Evolutionary conservation across 73 alveolate species (phyloP), one percentile per base, ranked within the genome.

Genomic region (Paraurostyla sp.): DNA sequence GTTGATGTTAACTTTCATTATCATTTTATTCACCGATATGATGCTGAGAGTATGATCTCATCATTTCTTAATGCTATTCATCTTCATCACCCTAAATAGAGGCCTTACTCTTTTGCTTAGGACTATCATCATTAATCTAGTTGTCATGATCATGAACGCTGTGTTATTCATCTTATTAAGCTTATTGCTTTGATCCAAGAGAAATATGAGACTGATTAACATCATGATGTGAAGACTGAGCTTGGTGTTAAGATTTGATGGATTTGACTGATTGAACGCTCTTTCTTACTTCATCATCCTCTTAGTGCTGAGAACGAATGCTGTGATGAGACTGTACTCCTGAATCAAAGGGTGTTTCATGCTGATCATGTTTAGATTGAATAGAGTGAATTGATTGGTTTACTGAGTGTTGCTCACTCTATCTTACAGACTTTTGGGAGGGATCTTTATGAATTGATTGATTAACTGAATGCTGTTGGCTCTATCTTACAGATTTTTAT

Each of bases 31-130:
- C 86, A 4, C 46, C 86, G 6, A 48, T 49, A 33, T 73, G 65
- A 23, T 73, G 71, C 29, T 73, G 71, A 29, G 71, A 43, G 71
- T 45, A 73, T 22, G 65, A 73, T 73, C 71, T 48, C 48, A 25
- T 20, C 46, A 48, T 48, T 48, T 73, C 71, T 1, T 43, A 38
- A 16, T 29, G 25, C 29, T 73, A 62, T 36, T 62, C 46, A 4
- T 29, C 65, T 1, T 73, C 86, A 3, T 73, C 65, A 48, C 46
- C 71, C 20, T 73, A 25, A 3, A 25, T 50, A 48, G 71, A 45
- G 13, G 13, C 33, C 22, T 11, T 23, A 2, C 22, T 2, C 1
- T 6, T 27, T 6, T 46, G 38, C 42, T 27, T 48, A 13, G 65
- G 86, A 27, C 71, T 48, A 4, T 40, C 65, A 4, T 73, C 65